A percentile compares a stretch with the other conserved stretches of the same genome.
Conservation (phyloP, 768 basidiomycete species). For the Xerocomellus intermedius region DNA sequence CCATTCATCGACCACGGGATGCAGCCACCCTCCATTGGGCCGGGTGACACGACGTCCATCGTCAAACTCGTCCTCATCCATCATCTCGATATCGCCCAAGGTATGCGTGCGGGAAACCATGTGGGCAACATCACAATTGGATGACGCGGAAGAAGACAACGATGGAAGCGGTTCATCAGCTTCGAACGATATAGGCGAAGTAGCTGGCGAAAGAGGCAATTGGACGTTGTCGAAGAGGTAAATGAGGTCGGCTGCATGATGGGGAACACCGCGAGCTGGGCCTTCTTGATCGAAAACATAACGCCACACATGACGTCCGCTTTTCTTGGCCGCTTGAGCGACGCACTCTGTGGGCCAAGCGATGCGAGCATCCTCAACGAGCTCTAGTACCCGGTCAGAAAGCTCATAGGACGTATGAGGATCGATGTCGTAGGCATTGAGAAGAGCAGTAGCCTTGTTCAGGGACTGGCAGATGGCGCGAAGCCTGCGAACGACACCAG, state of each 20-base stretch:
- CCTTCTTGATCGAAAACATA: constrained; percentile 84
- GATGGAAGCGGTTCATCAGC: constrained; percentile 32
- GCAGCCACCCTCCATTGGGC: constrained; percentile 47
- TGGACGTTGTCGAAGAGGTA: constrained; percentile 80
- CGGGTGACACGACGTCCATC: not conserved
- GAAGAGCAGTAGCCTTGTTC: constrained; percentile 54
- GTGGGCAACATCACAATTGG: constrained; percentile 19
- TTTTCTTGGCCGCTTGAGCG: constrained; percentile 46
- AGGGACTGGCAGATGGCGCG: constrained; percentile 76
- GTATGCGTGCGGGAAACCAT: constrained; percentile 17
- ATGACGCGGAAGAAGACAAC: constrained; percentile 30
- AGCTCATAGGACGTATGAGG: constrained; percentile 65
- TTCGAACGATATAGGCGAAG: constrained; percentile 34
- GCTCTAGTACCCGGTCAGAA: constrained; percentile 63
- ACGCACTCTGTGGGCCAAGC: constrained; percentile 77
- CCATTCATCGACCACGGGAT: constrained; percentile 62
- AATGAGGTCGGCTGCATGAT: constrained; percentile 70
- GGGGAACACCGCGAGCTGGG: constrained; percentile 59
- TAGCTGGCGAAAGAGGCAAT: constrained; percentile 41
- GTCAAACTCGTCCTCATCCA: constrained; percentile 26
- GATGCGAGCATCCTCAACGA: constrained; percentile 71
- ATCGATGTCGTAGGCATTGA: constrained; percentile 72
- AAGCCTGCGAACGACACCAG: constrained; percentile 60
- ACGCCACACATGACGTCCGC: constrained; percentile 67
- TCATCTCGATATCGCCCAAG: constrained; percentile 26